These are phyloP conservation scores for Candida dubliniensis DNA, from an alignment of 1,139 yeast species.

Conservation along the genomic window DNA sequence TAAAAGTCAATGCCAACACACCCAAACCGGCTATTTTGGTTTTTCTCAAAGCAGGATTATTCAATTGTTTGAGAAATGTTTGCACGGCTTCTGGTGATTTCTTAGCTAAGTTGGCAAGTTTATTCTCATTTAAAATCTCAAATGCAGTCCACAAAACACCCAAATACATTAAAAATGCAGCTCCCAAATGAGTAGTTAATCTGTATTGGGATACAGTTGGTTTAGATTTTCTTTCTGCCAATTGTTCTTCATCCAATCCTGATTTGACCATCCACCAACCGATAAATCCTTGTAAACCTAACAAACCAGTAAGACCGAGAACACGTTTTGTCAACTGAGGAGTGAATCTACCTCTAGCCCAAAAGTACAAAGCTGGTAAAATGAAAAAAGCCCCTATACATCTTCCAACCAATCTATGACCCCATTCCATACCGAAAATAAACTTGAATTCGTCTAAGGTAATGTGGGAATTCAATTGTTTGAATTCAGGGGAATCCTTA, in stretches of 20 bases:
- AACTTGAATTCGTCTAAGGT: conserved; percentile 92
- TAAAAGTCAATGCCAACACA: conserved; percentile 66
- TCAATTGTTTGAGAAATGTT: conserved; percentile 50
- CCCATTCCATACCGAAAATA: conserved; percentile 97
- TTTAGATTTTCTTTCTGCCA: conserved; percentile 77
- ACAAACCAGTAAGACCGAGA: conserved; percentile 67
- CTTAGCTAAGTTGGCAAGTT: conserved; percentile 45
- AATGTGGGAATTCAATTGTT: conserved; percentile 84
- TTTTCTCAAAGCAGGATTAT: conserved; percentile 53
- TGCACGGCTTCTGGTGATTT: conserved; percentile 58
- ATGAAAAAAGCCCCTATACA: conserved; percentile 82
- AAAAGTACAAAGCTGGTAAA: conserved; percentile 82
- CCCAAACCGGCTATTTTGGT: conserved; percentile 57
- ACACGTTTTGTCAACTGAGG: conserved; percentile 67
- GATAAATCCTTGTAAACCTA: conserved; percentile 92
- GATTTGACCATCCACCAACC: conserved; percentile 99
- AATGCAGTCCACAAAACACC: conserved; percentile 91
- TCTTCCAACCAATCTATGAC: conserved; percentile 89
- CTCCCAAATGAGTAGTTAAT: conserved; percentile 89
- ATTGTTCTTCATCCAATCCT: conserved; percentile 81
- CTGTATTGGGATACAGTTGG: conserved; percentile 98
- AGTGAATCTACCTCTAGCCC: conserved; percentile 65
- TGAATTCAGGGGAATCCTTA: conserved; percentile 85
- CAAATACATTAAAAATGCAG: conserved; percentile 85
- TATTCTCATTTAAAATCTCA: conserved; percentile 75